These are phyloP conservation scores for Nepenthes mirabilis DNA, from an alignment of 148 eudicot genomes.

Conservation along the genomic window DNA sequence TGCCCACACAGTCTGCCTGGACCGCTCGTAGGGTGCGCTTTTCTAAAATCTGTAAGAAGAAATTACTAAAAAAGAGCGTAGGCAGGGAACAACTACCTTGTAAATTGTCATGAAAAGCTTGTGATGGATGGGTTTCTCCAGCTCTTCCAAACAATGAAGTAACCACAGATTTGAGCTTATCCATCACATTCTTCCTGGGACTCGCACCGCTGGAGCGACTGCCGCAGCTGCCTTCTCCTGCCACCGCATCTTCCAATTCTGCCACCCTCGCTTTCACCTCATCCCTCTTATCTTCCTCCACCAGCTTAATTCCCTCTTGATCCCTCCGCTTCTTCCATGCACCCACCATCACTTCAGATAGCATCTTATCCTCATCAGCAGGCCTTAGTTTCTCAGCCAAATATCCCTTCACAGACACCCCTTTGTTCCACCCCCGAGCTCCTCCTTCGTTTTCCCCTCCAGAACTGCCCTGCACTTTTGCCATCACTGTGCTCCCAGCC, in stretches of 20 bases:
- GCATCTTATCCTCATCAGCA: conserved; percentile 47
- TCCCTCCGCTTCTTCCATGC: background rate
- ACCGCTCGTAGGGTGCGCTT: too few species aligned
- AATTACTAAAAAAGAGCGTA: too few species aligned
- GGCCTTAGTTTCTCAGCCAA: conserved; percentile 55
- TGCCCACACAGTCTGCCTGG: too few species aligned
- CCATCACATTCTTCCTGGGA: conserved; percentile 27
- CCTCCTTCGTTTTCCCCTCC: background rate
- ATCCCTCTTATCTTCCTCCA: conserved; percentile 3
- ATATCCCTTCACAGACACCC: conserved; percentile 41
- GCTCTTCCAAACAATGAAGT: conserved; percentile 32
- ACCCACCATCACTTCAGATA: conserved; percentile 40
- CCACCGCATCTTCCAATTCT: conserved; percentile 44
- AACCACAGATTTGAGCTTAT: conserved; percentile 33
- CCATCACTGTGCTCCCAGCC: too few species aligned
- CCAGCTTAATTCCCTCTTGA: background rate
- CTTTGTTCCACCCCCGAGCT: conserved; percentile 19
- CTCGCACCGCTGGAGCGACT: conserved; percentile 18
- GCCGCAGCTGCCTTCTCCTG: conserved; percentile 17
- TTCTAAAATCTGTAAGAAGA: too few species aligned
- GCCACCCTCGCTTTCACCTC: conserved; percentile 39
- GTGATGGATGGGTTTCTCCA: conserved; percentile 16
- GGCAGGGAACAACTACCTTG: too few species aligned
- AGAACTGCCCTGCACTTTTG: conserved; percentile 10
- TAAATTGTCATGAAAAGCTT: too few species aligned